Evolutionary conservation across 2,329 filamentous ascomycete genomes (phyloP).

Genomic region (Pyricularia sp.): DNA sequence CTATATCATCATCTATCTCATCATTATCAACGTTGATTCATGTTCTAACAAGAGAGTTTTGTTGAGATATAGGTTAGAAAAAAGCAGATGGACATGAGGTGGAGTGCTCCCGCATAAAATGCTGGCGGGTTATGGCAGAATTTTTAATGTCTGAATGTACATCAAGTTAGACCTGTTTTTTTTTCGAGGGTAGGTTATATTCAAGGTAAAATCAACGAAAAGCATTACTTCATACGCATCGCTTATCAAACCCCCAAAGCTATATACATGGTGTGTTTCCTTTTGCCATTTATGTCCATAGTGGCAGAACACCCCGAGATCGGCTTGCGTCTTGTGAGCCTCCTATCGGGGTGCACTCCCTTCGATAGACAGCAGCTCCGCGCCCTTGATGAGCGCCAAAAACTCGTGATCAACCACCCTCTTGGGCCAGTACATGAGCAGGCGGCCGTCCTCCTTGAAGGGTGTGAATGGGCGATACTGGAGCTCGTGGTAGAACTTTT

Average conservation of each 20-base stretch:
- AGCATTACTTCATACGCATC: neutral
- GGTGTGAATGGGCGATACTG: neutral
- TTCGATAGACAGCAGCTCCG: neutral
- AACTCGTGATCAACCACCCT: neutral
- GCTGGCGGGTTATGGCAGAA: neutral
- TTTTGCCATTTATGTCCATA: neutral
- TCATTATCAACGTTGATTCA: neutral
- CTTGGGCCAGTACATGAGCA: neutral
- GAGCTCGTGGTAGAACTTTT: constrained; percentile 2
- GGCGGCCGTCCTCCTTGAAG: neutral
- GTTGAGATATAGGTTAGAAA: constrained; percentile 32
- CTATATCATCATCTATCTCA: too few relatives aligned
- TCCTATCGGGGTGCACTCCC: neutral
- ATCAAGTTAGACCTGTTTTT: neutral
- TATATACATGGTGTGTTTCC: neutral
- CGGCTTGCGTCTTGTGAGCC: too few relatives aligned
- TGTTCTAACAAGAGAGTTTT: neutral
- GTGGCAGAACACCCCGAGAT: neutral
- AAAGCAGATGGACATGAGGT: constrained; percentile 56
- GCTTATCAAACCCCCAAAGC: neutral
- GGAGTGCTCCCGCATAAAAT: constrained; percentile 29
- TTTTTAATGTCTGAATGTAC: neutral
- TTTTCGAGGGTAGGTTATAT: neutral
- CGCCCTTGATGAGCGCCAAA: neutral
- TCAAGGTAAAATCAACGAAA: neutral